Evolutionary conservation across 805 yeast genomes (phyloP), one percentile per base, ranked within the genome.

Genomic region (Ogataea ganodermae): DNA sequence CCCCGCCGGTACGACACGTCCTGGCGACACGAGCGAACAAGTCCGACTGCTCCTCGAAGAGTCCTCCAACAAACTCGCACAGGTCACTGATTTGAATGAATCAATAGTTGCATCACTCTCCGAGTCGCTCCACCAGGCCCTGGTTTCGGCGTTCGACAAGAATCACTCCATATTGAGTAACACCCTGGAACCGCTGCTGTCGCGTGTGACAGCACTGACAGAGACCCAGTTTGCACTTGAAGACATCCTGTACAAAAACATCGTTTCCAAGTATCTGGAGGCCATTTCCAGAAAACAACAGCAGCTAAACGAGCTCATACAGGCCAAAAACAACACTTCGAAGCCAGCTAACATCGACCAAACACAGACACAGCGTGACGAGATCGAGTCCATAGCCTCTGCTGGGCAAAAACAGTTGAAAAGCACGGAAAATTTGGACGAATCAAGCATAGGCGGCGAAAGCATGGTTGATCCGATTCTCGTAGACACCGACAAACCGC

Each of bases 391-490:
- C 24, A 38, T 38, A 2, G 42, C 42, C 9, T 38, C 42, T 16
- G 42, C 32, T 4, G 32, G 42, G 2, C 33, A 38, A 24, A 26
- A 26, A 26, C 42, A 38, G 17, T 9, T 38, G 31, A 22, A 22
- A 9, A 13, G 10, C 2, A 24, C 21, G 9, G 30, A 16, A 9
- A n/a, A 8, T 21, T 35, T 35, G 9, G 39, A 21, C 28, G 28
- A 20, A 12, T 6, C 18, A 4, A 6, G 24, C 21, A 22, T 46
- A 17, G 13, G 26, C 3, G 40, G 14, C 10, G 33, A 16, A n/a
- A 16, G 13, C 21, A 13, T 31, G 12, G 46, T 46, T 3, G 50
- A 46, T 22, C 50, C 50, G 4, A 31, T 42, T 2, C 42, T 46
- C 3, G 44, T 42, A 3, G 44, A 46, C 21, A 10, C 35, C 5